These are phyloP conservation scores for Escovopsis weberi DNA, from an alignment of 2,329 filamentous ascomycete genomes.

Conservation along the genomic window DNA sequence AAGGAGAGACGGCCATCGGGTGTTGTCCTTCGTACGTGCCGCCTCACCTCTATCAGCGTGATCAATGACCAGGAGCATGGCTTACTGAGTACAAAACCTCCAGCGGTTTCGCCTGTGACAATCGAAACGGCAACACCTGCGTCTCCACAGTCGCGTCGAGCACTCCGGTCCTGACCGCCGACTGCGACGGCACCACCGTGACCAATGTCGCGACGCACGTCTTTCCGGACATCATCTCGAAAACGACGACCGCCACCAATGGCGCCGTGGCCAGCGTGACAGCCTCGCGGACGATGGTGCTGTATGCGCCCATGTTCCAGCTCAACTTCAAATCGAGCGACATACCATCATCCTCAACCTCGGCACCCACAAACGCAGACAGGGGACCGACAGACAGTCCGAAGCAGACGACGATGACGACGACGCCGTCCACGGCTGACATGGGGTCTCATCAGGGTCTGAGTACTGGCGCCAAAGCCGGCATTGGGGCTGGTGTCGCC, in stretches of 20 bases:
- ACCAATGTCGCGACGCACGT: neutral
- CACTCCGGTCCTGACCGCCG: neutral
- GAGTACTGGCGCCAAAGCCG: constrained; percentile 8
- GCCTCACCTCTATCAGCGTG: neutral
- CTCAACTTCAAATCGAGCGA: constrained; percentile 14
- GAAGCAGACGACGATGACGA: neutral
- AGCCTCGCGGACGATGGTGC: constrained; percentile 4
- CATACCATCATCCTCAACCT: constrained; percentile 5
- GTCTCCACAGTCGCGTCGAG: constrained; percentile 1
- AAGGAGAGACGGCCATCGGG: constrained; percentile 17
- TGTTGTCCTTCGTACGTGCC: constrained; percentile 18
- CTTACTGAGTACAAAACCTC: neutral
- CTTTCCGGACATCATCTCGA: constrained; percentile 2
- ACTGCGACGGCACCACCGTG: constrained; percentile 1
- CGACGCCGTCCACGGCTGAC: neutral
- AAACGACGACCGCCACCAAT: neutral
- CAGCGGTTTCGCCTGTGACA: constrained; percentile 7
- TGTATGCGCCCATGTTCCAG: constrained; percentile 18
- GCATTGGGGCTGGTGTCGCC: constrained; percentile 6
- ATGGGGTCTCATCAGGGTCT: neutral
- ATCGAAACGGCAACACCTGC: constrained; percentile 4
- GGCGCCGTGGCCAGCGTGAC: neutral
- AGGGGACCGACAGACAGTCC: neutral
- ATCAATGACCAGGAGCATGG: neutral
- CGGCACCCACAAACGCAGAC: neutral